phyloP scores from a whole-genome alignment of 352 stramenopile genomes.

The Phytophthora syringae region DNA sequence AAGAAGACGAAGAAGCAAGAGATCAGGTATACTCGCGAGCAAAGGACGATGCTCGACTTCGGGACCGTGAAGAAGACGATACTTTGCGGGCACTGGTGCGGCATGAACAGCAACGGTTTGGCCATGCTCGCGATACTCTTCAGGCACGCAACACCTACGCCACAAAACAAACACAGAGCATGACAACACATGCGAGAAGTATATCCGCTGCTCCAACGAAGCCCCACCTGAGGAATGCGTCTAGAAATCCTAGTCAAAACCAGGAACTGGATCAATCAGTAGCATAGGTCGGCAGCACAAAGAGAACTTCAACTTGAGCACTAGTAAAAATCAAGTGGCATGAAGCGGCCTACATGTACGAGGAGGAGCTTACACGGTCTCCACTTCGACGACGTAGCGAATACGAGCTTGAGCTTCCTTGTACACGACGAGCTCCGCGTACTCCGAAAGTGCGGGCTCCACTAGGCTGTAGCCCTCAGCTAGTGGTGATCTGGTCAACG shows the following conservation, averaged over 20 bases:
- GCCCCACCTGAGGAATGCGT: conserved; percentile 3
- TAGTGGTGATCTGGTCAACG: conserved; percentile 24
- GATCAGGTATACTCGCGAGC: conserved; percentile 37
- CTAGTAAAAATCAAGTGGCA: conserved; percentile 11
- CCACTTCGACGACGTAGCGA: conserved; percentile 81
- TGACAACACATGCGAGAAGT: conserved; percentile 42
- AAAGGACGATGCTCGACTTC: conserved; percentile 41
- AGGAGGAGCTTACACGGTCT: conserved; percentile 27
- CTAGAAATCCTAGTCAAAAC: conserved; percentile 16
- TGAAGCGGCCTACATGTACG: neutral
- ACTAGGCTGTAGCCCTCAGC: conserved; percentile 24
- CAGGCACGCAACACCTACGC: conserved; percentile 75
- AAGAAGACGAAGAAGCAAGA: conserved; percentile 29
- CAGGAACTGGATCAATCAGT: conserved; percentile 27
- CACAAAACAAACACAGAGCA: conserved; percentile 49
- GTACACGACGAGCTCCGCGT: conserved; percentile 82
- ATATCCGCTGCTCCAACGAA: conserved; percentile 18
- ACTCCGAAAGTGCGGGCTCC: conserved; percentile 28
- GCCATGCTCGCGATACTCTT: conserved; percentile 63
- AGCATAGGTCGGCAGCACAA: neutral
- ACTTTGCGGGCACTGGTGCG: conserved; percentile 59
- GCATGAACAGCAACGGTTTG: conserved; percentile 65
- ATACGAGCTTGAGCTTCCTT: conserved; percentile 75
- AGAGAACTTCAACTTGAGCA: conserved; percentile 17
- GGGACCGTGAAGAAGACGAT: conserved; percentile 67